Conservation (phyloP, 2,329 filamentous ascomycete genomes). For the Penicillium sp. region DNA sequence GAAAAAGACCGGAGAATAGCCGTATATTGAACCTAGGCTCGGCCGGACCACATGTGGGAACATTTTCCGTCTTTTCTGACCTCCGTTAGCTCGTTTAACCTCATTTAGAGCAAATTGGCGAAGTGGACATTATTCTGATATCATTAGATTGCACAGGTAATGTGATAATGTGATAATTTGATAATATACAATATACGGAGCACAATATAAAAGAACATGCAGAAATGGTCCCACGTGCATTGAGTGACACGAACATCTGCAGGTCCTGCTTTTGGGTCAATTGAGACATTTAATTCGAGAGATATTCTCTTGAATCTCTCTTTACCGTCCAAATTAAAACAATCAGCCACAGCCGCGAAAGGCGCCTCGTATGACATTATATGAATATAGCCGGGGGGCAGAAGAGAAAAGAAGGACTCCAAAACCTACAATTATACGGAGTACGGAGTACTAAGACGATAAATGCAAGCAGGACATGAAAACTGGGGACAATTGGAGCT, state of each 20-base stretch:
- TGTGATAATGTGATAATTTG: background rate
- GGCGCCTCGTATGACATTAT: constrained; percentile 8
- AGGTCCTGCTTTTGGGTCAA: background rate
- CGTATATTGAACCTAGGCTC: background rate
- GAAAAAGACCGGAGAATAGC: constrained; percentile 3
- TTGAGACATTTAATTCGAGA: background rate
- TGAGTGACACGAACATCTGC: constrained; percentile 5
- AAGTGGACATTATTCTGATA: background rate
- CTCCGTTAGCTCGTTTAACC: background rate
- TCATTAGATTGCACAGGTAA: background rate
- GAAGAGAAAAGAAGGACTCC: background rate
- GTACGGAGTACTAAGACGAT: background rate
- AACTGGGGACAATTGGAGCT: constrained; percentile 14
- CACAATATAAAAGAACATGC: background rate
- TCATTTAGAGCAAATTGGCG: background rate
- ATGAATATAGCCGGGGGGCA: background rate
- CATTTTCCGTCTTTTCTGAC: background rate
- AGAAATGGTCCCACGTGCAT: constrained; percentile 8
- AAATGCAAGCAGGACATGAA: constrained; percentile 10
- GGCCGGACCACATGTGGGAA: constrained; percentile 1
- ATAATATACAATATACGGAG: background rate
- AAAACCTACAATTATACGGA: background rate
- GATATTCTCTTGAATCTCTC: background rate
- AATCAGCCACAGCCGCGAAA: constrained; percentile 15
- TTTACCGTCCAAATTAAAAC: background rate